These are phyloP conservation scores for Suillus subluteus DNA, from an alignment of 768 basidiomycete species.

Conservation along the genomic window DNA sequence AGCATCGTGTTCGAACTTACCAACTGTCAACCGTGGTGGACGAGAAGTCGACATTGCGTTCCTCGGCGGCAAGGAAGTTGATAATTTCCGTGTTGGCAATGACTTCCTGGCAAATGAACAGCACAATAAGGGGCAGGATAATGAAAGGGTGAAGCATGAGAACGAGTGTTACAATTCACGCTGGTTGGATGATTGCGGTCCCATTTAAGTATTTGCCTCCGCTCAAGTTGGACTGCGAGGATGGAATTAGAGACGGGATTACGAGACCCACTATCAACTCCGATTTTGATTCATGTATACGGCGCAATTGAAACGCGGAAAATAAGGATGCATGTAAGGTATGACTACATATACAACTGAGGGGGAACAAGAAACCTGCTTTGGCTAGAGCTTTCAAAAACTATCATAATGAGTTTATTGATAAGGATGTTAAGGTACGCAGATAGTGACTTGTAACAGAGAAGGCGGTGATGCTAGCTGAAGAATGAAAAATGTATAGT, in stretches of 20 bases:
- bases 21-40: conserved; percentile 32
- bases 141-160: conserved; percentile 8
- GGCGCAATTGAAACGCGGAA: conserved; percentile 4
- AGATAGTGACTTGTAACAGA: conserved; percentile 4
- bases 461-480: neutral
- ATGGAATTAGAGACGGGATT: neutral
- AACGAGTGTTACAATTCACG: neutral
- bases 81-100: conserved; percentile 69
- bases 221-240: neutral
- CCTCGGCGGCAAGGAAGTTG: conserved; percentile 48
- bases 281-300: conserved; percentile 1
- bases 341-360: conserved; percentile 7
- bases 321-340: conserved; percentile 5
- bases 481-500: conserved; percentile 2
- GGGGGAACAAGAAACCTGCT: neutral
- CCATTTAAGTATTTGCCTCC: conserved; percentile 6
- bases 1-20: conserved; percentile 23
- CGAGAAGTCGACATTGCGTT: conserved; percentile 20
- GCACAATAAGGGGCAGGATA: conserved; percentile 14
- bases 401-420: neutral
- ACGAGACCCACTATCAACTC: neutral
- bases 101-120: conserved; percentile 30
- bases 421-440: conserved; percentile 4
- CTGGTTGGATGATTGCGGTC: conserved; percentile 6
- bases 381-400: neutral